Evolutionary conservation across 2,329 filamentous ascomycete species (phyloP).

Genomic region (Penicillium olsonii): DNA sequence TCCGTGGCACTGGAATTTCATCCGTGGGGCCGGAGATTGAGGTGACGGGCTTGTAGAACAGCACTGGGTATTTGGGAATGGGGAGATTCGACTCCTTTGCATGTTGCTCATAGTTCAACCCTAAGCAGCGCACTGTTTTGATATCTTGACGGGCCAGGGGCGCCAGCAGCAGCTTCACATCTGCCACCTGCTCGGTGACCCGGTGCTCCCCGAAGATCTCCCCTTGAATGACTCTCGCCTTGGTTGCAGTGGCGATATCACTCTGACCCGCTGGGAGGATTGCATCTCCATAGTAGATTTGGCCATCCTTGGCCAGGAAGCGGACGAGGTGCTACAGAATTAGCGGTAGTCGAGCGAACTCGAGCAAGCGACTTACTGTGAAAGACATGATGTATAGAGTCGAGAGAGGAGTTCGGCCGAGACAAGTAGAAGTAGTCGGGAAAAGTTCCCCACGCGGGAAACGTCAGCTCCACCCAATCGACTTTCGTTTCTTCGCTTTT

Average conservation of each 20-base stretch:
- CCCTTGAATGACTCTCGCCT: constrained; percentile 64
- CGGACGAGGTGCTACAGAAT: constrained; percentile 66
- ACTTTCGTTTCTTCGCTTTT: constrained; percentile 6
- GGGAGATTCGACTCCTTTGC: constrained; percentile 70
- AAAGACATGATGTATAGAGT: constrained; percentile 14
- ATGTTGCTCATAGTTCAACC: constrained; percentile 72
- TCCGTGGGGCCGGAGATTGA: constrained; percentile 65
- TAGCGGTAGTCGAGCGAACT: no score
- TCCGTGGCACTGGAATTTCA: constrained; percentile 64
- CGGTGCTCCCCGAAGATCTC: constrained; percentile 66
- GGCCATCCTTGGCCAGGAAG: constrained; percentile 71
- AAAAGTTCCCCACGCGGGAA: constrained; percentile 19
- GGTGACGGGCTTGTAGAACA: constrained; percentile 74
- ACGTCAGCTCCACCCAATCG: constrained; percentile 18
- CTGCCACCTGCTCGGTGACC: constrained; percentile 63
- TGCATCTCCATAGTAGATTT: constrained; percentile 72
- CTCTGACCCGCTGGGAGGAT: constrained; percentile 63
- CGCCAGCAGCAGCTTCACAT: constrained; percentile 57
- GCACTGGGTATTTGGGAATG: constrained; percentile 68
- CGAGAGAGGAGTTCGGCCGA: background rate
- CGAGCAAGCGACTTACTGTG: constrained; percentile 7
- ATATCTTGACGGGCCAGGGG: constrained; percentile 65
- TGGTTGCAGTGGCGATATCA: constrained; percentile 62
- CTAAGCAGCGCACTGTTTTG: constrained; percentile 67
- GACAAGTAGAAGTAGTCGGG: background rate